A percentile compares a stretch with the other conserved stretches of the same genome.
Conservation (phyloP, 768 basidiomycete species). For the Rhodosporidiobolus sp. region DNA sequence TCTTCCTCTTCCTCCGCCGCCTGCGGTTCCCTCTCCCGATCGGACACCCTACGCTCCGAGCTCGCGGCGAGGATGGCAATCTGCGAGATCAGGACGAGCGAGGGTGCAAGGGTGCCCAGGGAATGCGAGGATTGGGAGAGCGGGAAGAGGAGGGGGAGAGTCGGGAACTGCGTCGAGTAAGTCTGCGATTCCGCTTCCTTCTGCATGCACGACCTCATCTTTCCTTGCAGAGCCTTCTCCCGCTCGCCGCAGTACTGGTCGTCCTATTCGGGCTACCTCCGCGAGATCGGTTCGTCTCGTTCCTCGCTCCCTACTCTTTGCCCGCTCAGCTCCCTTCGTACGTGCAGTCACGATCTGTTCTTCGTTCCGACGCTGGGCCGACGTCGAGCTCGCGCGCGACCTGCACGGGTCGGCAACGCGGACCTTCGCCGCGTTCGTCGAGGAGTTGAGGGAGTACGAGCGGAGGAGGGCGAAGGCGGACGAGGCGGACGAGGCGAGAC, state of each 20-base stretch:
- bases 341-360: not conserved
- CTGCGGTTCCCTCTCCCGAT: not conserved
- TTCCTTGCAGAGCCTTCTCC: not conserved
- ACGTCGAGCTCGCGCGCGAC: not conserved
- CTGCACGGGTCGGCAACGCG: not conserved
- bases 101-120: slow-evolving; percentile 1
- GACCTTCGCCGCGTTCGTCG: not conserved
- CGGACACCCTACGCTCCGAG: not conserved
- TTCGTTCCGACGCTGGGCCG: not conserved
- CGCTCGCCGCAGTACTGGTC: slow-evolving; percentile 9
- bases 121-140: slow-evolving; percentile 8
- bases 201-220: not conserved
- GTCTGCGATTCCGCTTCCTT: not conserved
- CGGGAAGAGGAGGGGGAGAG: not conserved
- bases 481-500: too few species aligned
- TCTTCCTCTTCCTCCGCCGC: slow-evolving; percentile 1
- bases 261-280: slow-evolving; percentile 9
- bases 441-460: not conserved
- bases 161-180: not conserved
- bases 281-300: not conserved
- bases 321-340: too few species aligned
- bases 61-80: not conserved
- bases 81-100: slow-evolving; percentile 3
- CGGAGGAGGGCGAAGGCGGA: not conserved
- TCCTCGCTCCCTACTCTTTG: not conserved